A percentile compares a stretch with the other conserved stretches of the same genome.
Evolutionary conservation across 164 flowering plant species (phyloP).

Genomic region (Echeveria elegans): DNA sequence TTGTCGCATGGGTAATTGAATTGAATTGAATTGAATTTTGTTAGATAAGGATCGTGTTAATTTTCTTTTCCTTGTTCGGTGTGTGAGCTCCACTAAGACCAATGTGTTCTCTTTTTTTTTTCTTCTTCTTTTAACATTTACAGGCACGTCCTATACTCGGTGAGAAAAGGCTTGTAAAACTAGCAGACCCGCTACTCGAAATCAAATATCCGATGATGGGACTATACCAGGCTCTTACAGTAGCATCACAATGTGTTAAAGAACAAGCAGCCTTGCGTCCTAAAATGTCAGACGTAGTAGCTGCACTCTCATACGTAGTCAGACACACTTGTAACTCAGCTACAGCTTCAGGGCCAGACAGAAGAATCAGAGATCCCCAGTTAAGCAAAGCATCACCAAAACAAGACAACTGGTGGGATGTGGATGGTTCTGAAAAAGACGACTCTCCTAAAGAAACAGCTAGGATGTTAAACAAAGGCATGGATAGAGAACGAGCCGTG

Average conservation of each 20-base stretch:
- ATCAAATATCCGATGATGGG: slow-evolving; percentile 50
- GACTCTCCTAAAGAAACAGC: no score
- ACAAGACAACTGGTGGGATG: slow-evolving; percentile 54
- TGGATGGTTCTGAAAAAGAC: slow-evolving; percentile 56
- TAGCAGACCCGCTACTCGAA: slow-evolving; percentile 48
- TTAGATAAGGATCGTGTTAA: no score
- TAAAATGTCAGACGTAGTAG: slow-evolving; percentile 53
- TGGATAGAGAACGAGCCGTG: no score
- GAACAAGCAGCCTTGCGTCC: slow-evolving; percentile 65
- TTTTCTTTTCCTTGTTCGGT: no score
- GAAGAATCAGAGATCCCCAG: slow-evolving; percentile 27
- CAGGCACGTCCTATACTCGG: slow-evolving; percentile 61
- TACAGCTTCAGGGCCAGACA: slow-evolving; percentile 23
- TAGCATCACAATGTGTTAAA: slow-evolving; percentile 63
- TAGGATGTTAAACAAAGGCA: no score
- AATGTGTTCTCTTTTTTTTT: no score
- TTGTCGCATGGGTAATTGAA: slow-evolving; percentile 37
- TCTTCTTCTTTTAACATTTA: no score
- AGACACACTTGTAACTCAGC: slow-evolving; percentile 42
- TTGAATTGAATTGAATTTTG: no score
- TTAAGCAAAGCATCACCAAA: slow-evolving; percentile 30
- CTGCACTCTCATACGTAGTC: slow-evolving; percentile 55
- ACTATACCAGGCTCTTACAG: slow-evolving; percentile 59
- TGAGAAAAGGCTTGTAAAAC: slow-evolving; percentile 40
- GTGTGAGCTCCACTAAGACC: no score